Percentiles rank a stretch among this genome's conserved stretches.
Conservation (phyloP, 2,329 filamentous ascomycete genomes). For the Rasamsonia emersonii region DNA sequence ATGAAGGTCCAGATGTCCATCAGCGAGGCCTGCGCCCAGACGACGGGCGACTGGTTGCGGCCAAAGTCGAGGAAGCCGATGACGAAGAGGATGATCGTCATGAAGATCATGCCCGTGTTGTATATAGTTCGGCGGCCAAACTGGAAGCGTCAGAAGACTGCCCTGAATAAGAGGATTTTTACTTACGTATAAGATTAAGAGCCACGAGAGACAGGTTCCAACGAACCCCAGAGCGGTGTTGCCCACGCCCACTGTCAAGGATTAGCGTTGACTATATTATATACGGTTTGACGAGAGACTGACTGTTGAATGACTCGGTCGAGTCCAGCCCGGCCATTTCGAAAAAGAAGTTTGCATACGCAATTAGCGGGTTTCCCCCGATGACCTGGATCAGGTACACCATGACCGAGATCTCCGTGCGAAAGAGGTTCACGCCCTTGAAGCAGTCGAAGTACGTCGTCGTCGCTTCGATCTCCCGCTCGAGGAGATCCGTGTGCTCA, state of each 20-base stretch:
- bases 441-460: constrained; percentile 35
- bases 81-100: constrained; percentile 33
- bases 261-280: constrained; percentile 30
- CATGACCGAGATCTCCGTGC: constrained; percentile 37
- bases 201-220: constrained; percentile 31
- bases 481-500: constrained; percentile 31
- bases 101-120: constrained; percentile 30
- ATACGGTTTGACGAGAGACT: constrained; percentile 35
- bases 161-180: constrained; percentile 32
- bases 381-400: constrained; percentile 30
- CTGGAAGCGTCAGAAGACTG: constrained; percentile 23
- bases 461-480: constrained; percentile 32
- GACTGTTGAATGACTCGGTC: constrained; percentile 31
- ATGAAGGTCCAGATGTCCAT: constrained; percentile 30
- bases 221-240: constrained; percentile 30
- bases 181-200: constrained; percentile 34
- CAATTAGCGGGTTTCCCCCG: constrained; percentile 29
- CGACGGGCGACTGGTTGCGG: constrained; percentile 19
- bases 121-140: constrained; percentile 35
- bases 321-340: constrained; percentile 30
- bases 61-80: constrained; percentile 33
- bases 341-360: constrained; percentile 32
- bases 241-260: constrained; percentile 16
- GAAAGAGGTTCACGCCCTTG: constrained; percentile 30
- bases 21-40: constrained; percentile 25